Percentiles rank a stretch among this genome's conserved stretches.
Evolutionary conservation across 2,329 filamentous ascomycete genomes (phyloP).

Genomic region (Fusarium bactridioides): DNA sequence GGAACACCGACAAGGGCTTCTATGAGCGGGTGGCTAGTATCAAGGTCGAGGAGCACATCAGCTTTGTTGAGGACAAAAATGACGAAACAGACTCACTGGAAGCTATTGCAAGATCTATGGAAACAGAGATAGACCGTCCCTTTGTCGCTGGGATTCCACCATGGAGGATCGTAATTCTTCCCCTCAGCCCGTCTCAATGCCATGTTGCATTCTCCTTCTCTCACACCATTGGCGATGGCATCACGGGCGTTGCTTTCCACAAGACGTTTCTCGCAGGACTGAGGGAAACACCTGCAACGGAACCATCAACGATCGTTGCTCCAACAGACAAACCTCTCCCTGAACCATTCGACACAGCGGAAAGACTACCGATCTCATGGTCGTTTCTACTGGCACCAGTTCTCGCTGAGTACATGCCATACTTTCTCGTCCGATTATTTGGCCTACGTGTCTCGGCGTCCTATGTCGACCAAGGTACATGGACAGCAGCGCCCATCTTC

Average conservation of each 20-base stretch:
- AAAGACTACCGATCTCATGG: conserved; percentile 38
- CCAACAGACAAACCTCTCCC: conserved; percentile 14
- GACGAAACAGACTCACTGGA: background rate
- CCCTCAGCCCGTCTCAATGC: conserved; percentile 7
- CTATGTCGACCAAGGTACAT: conserved; percentile 25
- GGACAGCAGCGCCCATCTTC: conserved; percentile 26
- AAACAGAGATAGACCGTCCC: conserved; percentile 23
- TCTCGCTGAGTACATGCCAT: conserved; percentile 24
- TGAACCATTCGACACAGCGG: conserved; percentile 33
- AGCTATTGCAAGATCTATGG: conserved; percentile 16
- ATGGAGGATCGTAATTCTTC: conserved; percentile 36
- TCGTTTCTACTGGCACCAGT: conserved; percentile 33
- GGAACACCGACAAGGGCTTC: conserved; percentile 31
- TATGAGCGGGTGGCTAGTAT: conserved; percentile 30
- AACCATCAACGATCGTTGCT: background rate
- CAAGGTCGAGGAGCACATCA: conserved; percentile 31
- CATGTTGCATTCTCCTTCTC: conserved; percentile 36
- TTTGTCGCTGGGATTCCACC: conserved; percentile 27
- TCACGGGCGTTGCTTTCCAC: conserved; percentile 34
- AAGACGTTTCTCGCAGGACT: conserved; percentile 29
- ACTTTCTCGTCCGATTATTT: conserved; percentile 18
- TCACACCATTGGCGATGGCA: conserved; percentile 37
- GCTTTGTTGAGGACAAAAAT: background rate
- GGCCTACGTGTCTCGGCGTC: conserved; percentile 24
- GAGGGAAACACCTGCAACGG: background rate